Conservation (phyloP, 108 stramenopile genomes). For the Nitzschia palea region DNA sequence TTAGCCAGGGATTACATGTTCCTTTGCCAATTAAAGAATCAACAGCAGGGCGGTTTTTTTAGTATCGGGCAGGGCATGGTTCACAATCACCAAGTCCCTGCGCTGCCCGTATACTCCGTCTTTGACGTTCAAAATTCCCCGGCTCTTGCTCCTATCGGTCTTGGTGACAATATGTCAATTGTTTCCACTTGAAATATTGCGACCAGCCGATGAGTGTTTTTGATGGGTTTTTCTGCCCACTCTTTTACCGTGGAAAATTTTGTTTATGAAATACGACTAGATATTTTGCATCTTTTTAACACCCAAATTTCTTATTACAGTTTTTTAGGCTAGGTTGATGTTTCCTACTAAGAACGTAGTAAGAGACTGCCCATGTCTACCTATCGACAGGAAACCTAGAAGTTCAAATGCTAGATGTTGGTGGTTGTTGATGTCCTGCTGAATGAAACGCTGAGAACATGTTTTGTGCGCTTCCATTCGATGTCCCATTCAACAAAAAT, state of each 20-base stretch:
- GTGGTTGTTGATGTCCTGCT: too few relatives aligned
- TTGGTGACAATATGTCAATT: conserved; percentile 47
- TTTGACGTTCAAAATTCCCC: conserved; percentile 57
- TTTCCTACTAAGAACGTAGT: too few relatives aligned
- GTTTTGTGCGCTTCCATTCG: not conserved
- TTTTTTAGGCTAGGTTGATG: too few relatives aligned
- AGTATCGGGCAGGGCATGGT: conserved; percentile 37
- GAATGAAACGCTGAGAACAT: too few relatives aligned
- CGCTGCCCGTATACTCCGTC: conserved; percentile 34
- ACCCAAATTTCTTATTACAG: too few relatives aligned
- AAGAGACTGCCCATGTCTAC: too few relatives aligned
- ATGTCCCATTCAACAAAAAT: not conserved
- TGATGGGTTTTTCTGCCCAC: not conserved
- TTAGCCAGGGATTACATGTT: conserved; percentile 87
- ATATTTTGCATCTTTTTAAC: too few relatives aligned
- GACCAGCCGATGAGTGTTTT: not conserved
- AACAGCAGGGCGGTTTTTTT: conserved; percentile 38
- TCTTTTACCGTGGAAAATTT: too few relatives aligned
- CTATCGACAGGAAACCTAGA: too few relatives aligned
- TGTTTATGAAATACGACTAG: not conserved
- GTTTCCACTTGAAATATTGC: conserved; percentile 36
- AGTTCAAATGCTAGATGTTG: too few relatives aligned
- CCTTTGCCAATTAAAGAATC: conserved; percentile 52
- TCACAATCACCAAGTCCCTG: not conserved
- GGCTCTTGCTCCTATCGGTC: conserved; percentile 49